Evolutionary conservation across 1,284 basidiomycete genomes (phyloP), one percentile per base, ranked within the genome.

Genomic region (Stygiomarasmius scandens): DNA sequence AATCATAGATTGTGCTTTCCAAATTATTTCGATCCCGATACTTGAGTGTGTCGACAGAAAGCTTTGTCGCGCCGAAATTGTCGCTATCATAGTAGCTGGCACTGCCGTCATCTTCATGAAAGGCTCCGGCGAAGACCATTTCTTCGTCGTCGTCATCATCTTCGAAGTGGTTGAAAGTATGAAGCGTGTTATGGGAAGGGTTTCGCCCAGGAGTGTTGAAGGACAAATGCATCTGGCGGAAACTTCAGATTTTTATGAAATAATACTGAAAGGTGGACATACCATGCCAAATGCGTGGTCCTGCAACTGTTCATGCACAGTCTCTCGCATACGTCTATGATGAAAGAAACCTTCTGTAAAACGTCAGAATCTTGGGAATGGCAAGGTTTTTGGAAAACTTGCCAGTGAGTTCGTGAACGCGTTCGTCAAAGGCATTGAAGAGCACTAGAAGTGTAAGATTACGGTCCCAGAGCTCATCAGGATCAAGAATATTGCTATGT

Each of bases 391-490:
- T 24, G 14, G 25, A 11, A 23, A 16, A 58, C 56, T 20, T 43
- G 63, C 65, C 60, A 45, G 57, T 47, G 20, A 67, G 47, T 22
- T 54, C 55, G n/a, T 64, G 56, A 3, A 63, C 49, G 16, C 66
- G 61, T n/a, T 62, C 59, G 22, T 63, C 46, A 10, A 64, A 48
- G 16, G 58, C 56, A 16, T 36, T 41, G 36, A 67, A 63, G 4
- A 64, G 36, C 2, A 41, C 56, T 14, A 53, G 24, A 10, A 67
- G 56, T 1, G 61, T 49, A 10, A 51, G 36, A 11, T 44, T 59
- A 23, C 65, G 55, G 12, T 66, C 64, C 50, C 51, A 54, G 10
- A 75, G 54, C 23, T 68, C 67, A 24, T 62, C 51, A 1, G 55
- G 32, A n/a, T 66, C 61, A 2, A 71, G 52, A 29, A 65, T 57